Conservation (phyloP, 441 rosid species). For the Pelargonium myrrhifolium region DNA sequence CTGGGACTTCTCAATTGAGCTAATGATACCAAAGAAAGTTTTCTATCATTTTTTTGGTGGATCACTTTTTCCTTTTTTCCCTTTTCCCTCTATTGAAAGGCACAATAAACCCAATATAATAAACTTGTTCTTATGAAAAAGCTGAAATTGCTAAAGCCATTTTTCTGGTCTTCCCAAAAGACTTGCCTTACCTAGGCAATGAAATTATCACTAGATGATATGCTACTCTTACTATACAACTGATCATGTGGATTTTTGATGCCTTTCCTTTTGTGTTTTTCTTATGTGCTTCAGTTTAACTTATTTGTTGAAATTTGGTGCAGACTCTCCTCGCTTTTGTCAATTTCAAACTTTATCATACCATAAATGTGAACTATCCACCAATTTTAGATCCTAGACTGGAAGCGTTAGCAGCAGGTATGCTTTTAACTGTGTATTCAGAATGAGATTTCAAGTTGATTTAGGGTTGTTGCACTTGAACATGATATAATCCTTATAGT, state of each 20-base stretch:
- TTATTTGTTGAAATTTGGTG: constrained; percentile 21
- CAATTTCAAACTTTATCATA: constrained; percentile 74
- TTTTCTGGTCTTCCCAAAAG: no score
- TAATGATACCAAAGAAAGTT: background rate
- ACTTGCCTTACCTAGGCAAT: no score
- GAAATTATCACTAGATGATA: no score
- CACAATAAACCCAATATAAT: no score
- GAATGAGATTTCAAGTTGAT: background rate
- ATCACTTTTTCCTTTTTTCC: background rate
- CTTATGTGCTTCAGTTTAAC: background rate
- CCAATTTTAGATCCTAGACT: constrained; percentile 79
- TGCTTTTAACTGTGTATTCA: constrained; percentile 8
- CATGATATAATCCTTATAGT: background rate
- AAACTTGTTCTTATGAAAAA: no score
- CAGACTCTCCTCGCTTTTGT: constrained; percentile 85
- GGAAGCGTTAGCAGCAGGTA: constrained; percentile 91
- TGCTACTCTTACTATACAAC: background rate
- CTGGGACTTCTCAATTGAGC: background rate
- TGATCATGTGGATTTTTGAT: background rate
- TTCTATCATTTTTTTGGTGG: background rate
- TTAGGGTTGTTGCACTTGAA: background rate
- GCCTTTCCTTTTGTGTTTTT: background rate
- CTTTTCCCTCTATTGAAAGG: no score
- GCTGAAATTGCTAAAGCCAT: no score
- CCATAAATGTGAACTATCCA: constrained; percentile 71